Percentiles rank a stretch among this genome's conserved stretches.
Evolutionary conservation across 352 stramenopile genomes (phyloP).

Genomic region (Phytophthora sp.): DNA sequence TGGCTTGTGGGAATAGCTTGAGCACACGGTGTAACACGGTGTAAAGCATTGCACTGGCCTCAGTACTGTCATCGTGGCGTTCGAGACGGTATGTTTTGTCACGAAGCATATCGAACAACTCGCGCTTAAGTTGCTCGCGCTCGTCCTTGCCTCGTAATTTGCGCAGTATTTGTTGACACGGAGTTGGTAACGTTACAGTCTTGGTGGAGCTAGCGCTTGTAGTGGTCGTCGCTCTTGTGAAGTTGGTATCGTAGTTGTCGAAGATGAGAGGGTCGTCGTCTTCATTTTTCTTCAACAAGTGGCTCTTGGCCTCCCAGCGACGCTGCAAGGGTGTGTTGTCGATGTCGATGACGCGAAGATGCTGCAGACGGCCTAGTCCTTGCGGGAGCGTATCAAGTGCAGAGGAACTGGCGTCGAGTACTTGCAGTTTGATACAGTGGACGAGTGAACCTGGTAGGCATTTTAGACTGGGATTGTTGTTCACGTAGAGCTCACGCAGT

Average conservation of each 20-base stretch:
- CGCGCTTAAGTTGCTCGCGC: conserved; percentile 57
- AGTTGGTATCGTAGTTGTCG: conserved; percentile 17
- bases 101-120: conserved; percentile 62
- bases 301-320: conserved; percentile 61
- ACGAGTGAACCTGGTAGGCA: conserved; percentile 59
- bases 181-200: conserved; percentile 20
- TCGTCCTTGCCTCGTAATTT: conserved; percentile 74
- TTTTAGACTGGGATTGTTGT: conserved; percentile 78
- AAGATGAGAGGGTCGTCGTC: conserved; percentile 18
- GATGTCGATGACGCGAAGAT: conserved; percentile 79
- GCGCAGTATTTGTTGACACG: conserved; percentile 57
- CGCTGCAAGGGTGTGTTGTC: conserved; percentile 67
- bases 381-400: conserved; percentile 62
- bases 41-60: conserved; percentile 35
- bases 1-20: conserved; percentile 62
- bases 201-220: conserved; percentile 9
- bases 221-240: conserved; percentile 2
- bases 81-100: conserved; percentile 68
- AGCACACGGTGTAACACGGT: conserved; percentile 56
- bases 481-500: conserved; percentile 85
- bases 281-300: conserved; percentile 41
- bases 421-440: conserved; percentile 66
- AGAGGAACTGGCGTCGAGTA: conserved; percentile 80
- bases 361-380: conserved; percentile 67
- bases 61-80: conserved; percentile 34